Evolutionary conservation across 768 basidiomycete genomes (phyloP).

Genomic region (Cyclocybe aegerita): DNA sequence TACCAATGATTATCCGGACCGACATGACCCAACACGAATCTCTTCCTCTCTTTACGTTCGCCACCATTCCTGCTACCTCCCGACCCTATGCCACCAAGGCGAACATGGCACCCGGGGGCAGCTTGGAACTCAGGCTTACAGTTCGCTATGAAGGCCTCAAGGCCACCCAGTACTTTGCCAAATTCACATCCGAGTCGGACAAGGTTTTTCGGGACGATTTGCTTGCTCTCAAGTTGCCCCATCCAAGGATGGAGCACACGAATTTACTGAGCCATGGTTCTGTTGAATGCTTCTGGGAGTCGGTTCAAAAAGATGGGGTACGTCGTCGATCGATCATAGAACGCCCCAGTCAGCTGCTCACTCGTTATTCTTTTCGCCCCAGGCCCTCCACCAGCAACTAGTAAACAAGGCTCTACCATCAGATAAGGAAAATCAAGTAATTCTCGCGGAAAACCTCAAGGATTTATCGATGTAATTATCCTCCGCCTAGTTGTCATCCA

Average conservation of each 20-base stretch:
- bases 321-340: constrained; percentile 7
- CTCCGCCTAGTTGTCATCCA: neutral
- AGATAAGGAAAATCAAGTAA: constrained; percentile 6
- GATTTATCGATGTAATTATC: constrained; percentile 28
- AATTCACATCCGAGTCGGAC: constrained; percentile 23
- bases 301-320: constrained; percentile 17
- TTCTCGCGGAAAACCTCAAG: constrained; percentile 12
- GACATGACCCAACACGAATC: no score
- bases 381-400: constrained; percentile 22
- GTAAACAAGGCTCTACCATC: constrained; percentile 8
- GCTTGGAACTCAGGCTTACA: constrained; percentile 27
- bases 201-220: constrained; percentile 32
- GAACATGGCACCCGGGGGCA: constrained; percentile 1
- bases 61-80: no score
- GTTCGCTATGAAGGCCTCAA: constrained; percentile 34
- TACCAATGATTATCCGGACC: no score
- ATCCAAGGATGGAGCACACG: constrained; percentile 35
- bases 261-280: constrained; percentile 29
- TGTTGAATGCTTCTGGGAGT: constrained; percentile 27
- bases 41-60: no score
- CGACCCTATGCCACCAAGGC: no score
- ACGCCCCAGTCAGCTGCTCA: neutral
- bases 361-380: neutral
- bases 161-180: constrained; percentile 33
- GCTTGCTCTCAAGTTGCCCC: constrained; percentile 32